These are phyloP conservation scores for Colletotrichum shisoi DNA, from an alignment of 2,329 filamentous ascomycete species.

Conservation along the genomic window DNA sequence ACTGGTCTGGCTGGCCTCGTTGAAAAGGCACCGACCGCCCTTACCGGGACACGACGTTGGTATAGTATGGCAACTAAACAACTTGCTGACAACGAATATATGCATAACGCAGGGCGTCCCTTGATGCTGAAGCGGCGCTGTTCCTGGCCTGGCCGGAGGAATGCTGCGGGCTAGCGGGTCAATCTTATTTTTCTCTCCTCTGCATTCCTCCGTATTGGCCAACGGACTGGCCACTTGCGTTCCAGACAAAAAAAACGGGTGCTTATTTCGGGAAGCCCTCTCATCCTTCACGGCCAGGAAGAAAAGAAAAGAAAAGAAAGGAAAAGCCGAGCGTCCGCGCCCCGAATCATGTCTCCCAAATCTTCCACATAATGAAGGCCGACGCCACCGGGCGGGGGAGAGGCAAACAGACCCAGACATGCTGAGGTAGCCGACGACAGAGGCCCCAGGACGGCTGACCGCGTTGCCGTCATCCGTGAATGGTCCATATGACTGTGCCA, in stretches of 20 bases:
- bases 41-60: not conserved
- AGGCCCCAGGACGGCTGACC: not conserved
- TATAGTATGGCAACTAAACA: not conserved
- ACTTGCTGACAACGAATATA: too few relatives aligned
- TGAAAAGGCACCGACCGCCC: too few relatives aligned
- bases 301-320: too few relatives aligned
- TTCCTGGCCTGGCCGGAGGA: not conserved
- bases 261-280: not conserved
- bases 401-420: not conserved
- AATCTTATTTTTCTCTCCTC: not conserved
- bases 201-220: not conserved
- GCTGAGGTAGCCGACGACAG: not conserved
- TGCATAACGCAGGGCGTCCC: too few relatives aligned
- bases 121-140: too few relatives aligned
- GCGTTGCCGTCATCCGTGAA: not conserved
- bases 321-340: not conserved
- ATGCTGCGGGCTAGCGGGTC: not conserved
- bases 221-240: not conserved
- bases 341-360: not conserved
- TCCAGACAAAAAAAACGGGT: too few relatives aligned
- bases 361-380: not conserved
- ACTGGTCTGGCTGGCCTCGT: too few relatives aligned
- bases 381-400: not conserved
- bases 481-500: not conserved
- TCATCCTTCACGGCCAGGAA: not conserved